phyloP scores from a whole-genome alignment of 495 filamentous ascomycete genomes.

The Podospora fimiseda region DNA sequence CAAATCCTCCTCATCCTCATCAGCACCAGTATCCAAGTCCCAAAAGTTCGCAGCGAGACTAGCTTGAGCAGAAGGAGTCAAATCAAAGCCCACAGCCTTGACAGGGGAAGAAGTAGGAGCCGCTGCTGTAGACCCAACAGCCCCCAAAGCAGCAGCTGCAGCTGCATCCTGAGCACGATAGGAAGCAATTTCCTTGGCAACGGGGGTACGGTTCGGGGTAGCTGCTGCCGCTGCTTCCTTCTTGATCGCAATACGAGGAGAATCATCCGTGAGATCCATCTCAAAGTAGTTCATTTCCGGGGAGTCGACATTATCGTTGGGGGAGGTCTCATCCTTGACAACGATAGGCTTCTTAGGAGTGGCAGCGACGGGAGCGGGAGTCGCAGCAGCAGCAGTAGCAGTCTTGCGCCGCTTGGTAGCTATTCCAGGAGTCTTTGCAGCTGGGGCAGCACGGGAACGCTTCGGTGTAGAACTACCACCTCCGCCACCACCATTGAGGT shows the following conservation, averaged over 20 bases:
- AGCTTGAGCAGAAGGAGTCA: too few species aligned
- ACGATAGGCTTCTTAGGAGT: background rate
- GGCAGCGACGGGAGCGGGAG: slow-evolving; percentile 7
- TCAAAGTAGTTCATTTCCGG: slow-evolving; percentile 23
- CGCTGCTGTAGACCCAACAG: too few species aligned
- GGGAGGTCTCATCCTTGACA: background rate
- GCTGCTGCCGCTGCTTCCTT: too few species aligned
- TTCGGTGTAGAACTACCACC: background rate
- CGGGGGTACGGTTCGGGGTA: background rate
- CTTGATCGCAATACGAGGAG: background rate
- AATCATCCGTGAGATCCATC: slow-evolving; percentile 11
- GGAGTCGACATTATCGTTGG: slow-evolving; percentile 6
- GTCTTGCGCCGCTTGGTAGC: slow-evolving; percentile 16
- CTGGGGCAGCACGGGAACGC: background rate
- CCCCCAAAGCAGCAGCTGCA: background rate
- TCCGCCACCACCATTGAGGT: background rate
- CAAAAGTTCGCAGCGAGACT: too few species aligned
- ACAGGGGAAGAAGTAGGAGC: too few species aligned
- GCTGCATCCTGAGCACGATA: background rate
- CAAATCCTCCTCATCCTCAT: too few species aligned
- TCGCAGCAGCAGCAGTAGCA: background rate
- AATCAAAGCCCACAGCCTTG: too few species aligned
- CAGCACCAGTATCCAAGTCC: too few species aligned
- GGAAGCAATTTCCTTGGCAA: background rate
- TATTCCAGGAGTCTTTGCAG: slow-evolving; percentile 5